Evolutionary conservation across 176 grass and related monocot species (phyloP), one percentile per base, ranked within the genome.

Genomic region (Saccharum spontaneum): DNA sequence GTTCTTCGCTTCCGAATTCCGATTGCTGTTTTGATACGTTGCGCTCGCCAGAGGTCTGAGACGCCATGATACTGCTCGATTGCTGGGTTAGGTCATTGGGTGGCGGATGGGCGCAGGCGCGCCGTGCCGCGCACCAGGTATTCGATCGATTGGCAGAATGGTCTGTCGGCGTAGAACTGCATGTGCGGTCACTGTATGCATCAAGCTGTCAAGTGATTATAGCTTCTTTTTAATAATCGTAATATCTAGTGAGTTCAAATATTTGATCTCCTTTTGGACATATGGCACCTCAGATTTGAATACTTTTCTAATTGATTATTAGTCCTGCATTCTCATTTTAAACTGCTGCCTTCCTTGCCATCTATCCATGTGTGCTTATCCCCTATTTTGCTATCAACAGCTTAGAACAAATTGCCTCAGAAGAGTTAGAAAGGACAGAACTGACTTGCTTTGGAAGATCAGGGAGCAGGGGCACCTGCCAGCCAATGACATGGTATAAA

Each of bases 331-430:
- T 23, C 33, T 33, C 67, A 49, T 39, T 18, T 10, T 48, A 17
- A 10, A 46, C 20, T 89, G 52, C 24, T 89, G 57, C 41, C 66
- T 74, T 46, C 22, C 24, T 77, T 79, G 44, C 54, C 54, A 3
- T 74, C 6, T 61, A 14, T 76, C 75, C 78, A 69, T 22, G 38
- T 12, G 48, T 65, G 11, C 59, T 49, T 84, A 78, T 37, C 59
- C 34, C 43, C 10, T 86, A 15, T 80, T 85, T 10, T 84, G 15
- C 48, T 46, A 24, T 66, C 37, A 26, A 75, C 88, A 98, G 96
- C 93, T 98, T 62, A 90, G 90, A 76, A 83, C 76, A 15, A 95
- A 91, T 73, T 98, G 96, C 81, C 50, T 98, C 80, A 79, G 34
- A 76, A 92, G 93, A 80, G 82, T 95, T 63, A 79, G 85, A 84